Evolutionary conservation across 164 flowering plant genomes (phyloP), one percentile per base, ranked within the genome.

Genomic region (Vitis rupestris): DNA sequence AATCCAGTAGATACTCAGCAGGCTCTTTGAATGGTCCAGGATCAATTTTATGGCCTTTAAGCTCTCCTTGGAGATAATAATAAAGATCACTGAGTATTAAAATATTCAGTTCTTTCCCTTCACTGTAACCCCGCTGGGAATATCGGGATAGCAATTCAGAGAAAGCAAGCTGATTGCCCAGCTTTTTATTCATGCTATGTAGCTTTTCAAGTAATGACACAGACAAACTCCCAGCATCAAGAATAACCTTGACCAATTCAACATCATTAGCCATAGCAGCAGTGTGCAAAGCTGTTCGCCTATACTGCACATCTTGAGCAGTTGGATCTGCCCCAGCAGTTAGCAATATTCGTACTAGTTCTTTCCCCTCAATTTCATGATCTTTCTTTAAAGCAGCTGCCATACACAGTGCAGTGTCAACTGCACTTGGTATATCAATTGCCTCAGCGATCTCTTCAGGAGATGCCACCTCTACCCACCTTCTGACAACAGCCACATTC

Each of bases 241-340:
- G 17, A 17, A 17, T 17, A 17, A 92, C 99, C 94, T 85, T 88
- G 69, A 96, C 98, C 77, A 96, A 77, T 78, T 89, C 93, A 73
- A 81, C 86, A 80, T 93, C 93, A 86, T 96, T 92, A 65, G 89
- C 92, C 96, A 96, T 88, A 31, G 97, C 90, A 72, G 99, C 97
- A 52, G 86, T 86, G 78, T 96, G 99, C 82, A 96, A 73, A 71
- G 90, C 97, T 48, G 99, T 95, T 66, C 94, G 83, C 50, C 82
- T 79, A 79, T 96, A 88, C 80, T 85, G 96, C 54, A 82, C 61
- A 71, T 93, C 99, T 78, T 91, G 93, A 29, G 93, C 91, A 69
- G 88, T 75, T 58, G 97, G 93, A 79, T 91, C 88, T 59, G 98
- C 99, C 65, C 99, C 99, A 75, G 99, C 95, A 72, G 88, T 85